These are phyloP conservation scores for Rutidosis leptorrhynchoides DNA, from an alignment of 129 eudicot genomes.

Conservation along the genomic window DNA sequence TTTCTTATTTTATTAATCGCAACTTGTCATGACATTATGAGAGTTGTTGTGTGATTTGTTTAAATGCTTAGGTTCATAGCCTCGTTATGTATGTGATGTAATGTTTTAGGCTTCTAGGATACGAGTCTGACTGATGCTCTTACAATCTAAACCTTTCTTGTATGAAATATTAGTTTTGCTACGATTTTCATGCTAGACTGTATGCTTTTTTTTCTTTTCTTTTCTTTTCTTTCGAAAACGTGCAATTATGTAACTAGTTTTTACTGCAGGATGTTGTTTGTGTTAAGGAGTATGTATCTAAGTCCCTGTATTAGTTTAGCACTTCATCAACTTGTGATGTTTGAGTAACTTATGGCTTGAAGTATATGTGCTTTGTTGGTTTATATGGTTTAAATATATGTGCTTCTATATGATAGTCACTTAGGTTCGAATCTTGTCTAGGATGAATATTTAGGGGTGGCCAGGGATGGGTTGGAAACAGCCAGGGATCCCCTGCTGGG, in stretches of 20 bases:
- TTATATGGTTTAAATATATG: too few relatives aligned
- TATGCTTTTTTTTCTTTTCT: background rate
- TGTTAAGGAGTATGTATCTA: background rate
- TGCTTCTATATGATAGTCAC: too few relatives aligned
- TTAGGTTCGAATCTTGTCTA: too few relatives aligned
- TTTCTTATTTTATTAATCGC: background rate
- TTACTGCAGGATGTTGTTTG: background rate
- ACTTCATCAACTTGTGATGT: background rate
- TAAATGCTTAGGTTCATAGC: background rate
- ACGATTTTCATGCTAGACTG: background rate
- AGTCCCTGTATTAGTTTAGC: background rate
- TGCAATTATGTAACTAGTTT: background rate
- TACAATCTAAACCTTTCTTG: constrained; percentile 13
- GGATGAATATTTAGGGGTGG: too few relatives aligned
- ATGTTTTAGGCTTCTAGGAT: background rate
- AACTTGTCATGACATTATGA: background rate
- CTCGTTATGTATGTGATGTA: background rate
- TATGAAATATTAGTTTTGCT: background rate
- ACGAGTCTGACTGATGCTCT: background rate
- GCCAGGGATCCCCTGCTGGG: too few relatives aligned
- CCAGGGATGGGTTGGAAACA: too few relatives aligned
- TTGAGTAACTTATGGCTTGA: background rate
- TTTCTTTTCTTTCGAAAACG: background rate
- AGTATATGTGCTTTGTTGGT: background rate
- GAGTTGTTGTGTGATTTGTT: background rate